Base-by-base conservation (phyloP, 257 asterid genomes). In the Solanum tacnaense region DNA sequence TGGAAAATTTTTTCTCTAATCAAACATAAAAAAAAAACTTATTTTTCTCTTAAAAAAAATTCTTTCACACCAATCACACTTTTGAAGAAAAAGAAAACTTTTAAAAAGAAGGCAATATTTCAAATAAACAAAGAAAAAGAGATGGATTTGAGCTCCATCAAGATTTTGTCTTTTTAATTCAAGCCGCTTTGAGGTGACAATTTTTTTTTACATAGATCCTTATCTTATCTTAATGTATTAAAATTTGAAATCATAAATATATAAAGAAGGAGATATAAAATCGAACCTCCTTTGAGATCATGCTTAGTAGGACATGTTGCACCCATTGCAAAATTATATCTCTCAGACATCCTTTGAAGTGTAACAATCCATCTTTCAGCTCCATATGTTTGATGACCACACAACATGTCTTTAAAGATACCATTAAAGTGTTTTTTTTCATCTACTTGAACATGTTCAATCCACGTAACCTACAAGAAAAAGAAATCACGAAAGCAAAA, bases 281-380 rank as follows among this genome's bases (percentile, higher is more conserved):
- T 7, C n/a, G 5, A 31, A 93, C 98, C 98, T 85, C 94, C 94
- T 90, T 91, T 94, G 23, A 92, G 93, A 62, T 89, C 91, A 84
- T 90, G 92, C 31, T 20, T 79, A 25, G 90, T 89, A 25, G 90
- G 39, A 71, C 60, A 74, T 36, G 78, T 81, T 89, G 82, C 76
- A 39, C 91, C 93, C 91, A 65, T 87, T 34, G 94, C 89, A 87
- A 89, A 93, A 88, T 93, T 90, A 49, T 90, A 72, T 86, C 98
- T 92, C 91, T 95, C 97, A 25, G 92, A 93, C 94, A 90, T 94
- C 89, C 94, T 92, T 86, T 92, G 93, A 46, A 96, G 95, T 81
- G 92, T 88, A 83, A 88, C 41, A 29, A 95, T 86, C 95, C 98
- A 95, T 89, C 96, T 85, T 79, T 81, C 93, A 67, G 98, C 98